Conservation (phyloP, 305 asterid species). For the Andrographis paniculata region DNA sequence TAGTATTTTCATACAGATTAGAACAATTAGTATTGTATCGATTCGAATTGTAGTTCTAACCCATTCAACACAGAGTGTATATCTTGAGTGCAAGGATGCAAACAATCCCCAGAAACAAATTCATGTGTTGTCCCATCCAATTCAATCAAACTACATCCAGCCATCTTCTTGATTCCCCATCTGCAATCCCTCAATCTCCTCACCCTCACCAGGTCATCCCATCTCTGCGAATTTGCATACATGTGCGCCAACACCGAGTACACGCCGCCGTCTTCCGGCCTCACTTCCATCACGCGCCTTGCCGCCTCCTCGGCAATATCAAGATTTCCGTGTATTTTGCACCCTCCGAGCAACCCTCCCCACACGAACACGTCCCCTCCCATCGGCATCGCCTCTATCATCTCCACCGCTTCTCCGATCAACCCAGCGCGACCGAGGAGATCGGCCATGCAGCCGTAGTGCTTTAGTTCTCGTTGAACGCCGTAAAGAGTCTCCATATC, state of each 20-base stretch:
- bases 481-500: conserved; percentile 57
- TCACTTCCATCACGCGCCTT: conserved; percentile 1
- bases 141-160: conserved; percentile 47
- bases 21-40: background rate
- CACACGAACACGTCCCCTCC: background rate
- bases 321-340: background rate
- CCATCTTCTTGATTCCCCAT: conserved; percentile 44
- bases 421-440: conserved; percentile 28
- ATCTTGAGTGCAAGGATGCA: conserved; percentile 40
- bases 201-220: conserved; percentile 60
- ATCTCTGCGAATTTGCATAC: conserved; percentile 18
- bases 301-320: background rate
- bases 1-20: no score
- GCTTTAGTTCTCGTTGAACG: conserved; percentile 56
- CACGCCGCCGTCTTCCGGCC: background rate
- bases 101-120: conserved; percentile 69
- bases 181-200: conserved; percentile 46
- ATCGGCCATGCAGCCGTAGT: conserved; percentile 82
- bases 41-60: conserved; percentile 38
- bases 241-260: background rate
- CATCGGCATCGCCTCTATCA: background rate
- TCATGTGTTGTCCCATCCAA: conserved; percentile 42
- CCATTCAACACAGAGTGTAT: conserved; percentile 37
- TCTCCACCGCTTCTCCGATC: background rate
- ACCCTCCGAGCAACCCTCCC: background rate